phyloP scores from a whole-genome alignment of 2,329 filamentous ascomycete species.

The Rhynchosporium secalis region DNA sequence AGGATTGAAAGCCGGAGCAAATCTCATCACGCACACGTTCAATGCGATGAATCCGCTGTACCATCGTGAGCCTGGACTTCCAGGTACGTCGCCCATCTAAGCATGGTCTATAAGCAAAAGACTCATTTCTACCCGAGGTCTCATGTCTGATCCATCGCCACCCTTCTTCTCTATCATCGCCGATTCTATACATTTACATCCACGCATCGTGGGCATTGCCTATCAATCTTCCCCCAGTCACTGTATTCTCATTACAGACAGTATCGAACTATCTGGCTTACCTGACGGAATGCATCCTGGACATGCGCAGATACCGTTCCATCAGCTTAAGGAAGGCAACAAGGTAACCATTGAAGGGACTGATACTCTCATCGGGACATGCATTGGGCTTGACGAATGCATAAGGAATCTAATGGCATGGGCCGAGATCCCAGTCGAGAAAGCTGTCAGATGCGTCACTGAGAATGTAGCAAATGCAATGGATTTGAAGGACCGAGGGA shows the following conservation, averaged over 20 bases:
- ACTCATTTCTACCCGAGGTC: conserved; percentile 22
- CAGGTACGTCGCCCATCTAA: conserved; percentile 39
- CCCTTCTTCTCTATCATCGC: conserved; percentile 54
- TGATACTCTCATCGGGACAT: conserved; percentile 54
- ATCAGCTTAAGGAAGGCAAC: conserved; percentile 51
- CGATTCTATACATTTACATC: conserved; percentile 56
- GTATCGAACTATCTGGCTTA: conserved; percentile 54
- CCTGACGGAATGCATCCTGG: conserved; percentile 52
- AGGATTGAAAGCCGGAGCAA: conserved; percentile 50
- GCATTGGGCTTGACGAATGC: conserved; percentile 51
- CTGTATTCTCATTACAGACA: conserved; percentile 54
- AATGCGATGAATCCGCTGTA: conserved; percentile 55
- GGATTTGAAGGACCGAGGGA: conserved; percentile 32
- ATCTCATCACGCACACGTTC: conserved; percentile 53
- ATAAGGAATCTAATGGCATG: conserved; percentile 44
- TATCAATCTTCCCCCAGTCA: conserved; percentile 48
- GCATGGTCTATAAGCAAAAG: not conserved
- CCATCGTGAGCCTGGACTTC: conserved; percentile 52
- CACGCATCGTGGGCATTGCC: conserved; percentile 49
- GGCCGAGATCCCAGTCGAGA: conserved; percentile 31
- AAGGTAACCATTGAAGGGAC: conserved; percentile 53
- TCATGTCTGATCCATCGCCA: conserved; percentile 37
- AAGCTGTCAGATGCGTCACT: conserved; percentile 37
- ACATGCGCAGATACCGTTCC: conserved; percentile 51
- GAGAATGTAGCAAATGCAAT: conserved; percentile 36